Evolutionary conservation across 2,329 filamentous ascomycete species (phyloP).

Genomic region (Cercospora sojina): DNA sequence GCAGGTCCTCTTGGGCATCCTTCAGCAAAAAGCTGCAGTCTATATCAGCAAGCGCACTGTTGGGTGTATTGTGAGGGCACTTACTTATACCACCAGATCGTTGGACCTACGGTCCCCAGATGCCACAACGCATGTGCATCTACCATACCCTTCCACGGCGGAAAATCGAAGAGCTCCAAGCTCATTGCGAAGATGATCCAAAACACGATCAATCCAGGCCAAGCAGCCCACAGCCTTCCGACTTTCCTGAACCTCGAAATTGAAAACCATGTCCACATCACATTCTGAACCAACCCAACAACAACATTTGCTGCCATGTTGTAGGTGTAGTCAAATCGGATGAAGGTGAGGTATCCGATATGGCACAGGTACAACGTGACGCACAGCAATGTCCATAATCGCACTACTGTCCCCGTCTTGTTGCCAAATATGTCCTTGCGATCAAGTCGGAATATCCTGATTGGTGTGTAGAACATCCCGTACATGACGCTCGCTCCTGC

Average conservation of each 20-base stretch:
- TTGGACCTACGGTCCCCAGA: conserved; percentile 83
- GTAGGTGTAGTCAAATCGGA: conserved; percentile 93
- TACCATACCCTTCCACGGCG: conserved; percentile 75
- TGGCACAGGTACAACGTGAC: conserved; percentile 69
- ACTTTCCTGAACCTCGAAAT: conserved; percentile 69
- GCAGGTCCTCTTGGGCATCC: conserved; percentile 80
- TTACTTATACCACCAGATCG: conserved; percentile 91
- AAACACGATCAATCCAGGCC: conserved; percentile 86
- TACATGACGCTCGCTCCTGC: conserved; percentile 89
- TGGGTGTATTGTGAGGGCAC: conserved; percentile 42
- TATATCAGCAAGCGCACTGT: conserved; percentile 17
- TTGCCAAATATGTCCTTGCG: conserved; percentile 47
- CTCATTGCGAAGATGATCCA: conserved; percentile 95
- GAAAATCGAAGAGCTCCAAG: conserved; percentile 90
- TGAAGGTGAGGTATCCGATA: conserved; percentile 78
- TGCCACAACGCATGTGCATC: conserved; percentile 98
- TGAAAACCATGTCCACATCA: conserved; percentile 84
- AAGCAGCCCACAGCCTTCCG: conserved; percentile 75
- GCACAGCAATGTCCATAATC: conserved; percentile 75
- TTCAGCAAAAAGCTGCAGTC: conserved; percentile 73
- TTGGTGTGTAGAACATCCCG: conserved; percentile 79
- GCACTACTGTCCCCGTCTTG: conserved; percentile 52
- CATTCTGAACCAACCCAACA: conserved; percentile 74
- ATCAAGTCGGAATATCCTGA: conserved; percentile 83
- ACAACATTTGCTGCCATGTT: conserved; percentile 96